These are phyloP conservation scores for Yamadazyma conglobata DNA, from an alignment of 1,139 yeast genomes.

Conservation along the genomic window DNA sequence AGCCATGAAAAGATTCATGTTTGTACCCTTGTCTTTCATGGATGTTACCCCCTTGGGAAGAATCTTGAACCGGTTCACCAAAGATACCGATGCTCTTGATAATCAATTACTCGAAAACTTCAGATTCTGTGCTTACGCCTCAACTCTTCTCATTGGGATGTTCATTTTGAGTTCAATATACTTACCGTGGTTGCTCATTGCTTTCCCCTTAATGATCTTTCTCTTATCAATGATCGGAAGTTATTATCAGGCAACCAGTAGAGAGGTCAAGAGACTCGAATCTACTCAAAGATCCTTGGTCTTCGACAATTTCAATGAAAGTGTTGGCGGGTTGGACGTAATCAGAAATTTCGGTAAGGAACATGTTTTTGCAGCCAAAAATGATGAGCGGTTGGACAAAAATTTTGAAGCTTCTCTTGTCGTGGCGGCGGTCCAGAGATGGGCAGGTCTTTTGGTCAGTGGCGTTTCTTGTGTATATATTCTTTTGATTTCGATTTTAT, in stretches of 20 bases:
- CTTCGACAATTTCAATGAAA: constrained; percentile 67
- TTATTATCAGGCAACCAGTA: constrained; percentile 46
- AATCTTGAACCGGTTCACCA: constrained; percentile 60
- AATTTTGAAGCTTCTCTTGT: constrained; percentile 72
- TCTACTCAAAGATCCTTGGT: constrained; percentile 34
- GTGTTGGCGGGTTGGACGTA: constrained; percentile 66
- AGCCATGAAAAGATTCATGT: constrained; percentile 63
- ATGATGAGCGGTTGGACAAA: constrained; percentile 48
- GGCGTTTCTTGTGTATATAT: constrained; percentile 45
- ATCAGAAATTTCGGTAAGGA: constrained; percentile 59
- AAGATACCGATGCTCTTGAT: constrained; percentile 81
- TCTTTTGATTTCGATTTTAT: constrained; percentile 52
- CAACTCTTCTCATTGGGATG: constrained; percentile 57
- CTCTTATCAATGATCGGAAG: constrained; percentile 35
- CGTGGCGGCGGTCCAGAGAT: constrained; percentile 69
- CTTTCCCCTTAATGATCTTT: constrained; percentile 38
- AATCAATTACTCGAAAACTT: constrained; percentile 64
- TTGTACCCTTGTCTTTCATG: constrained; percentile 59
- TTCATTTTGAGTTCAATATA: constrained; percentile 64
- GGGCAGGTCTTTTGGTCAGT: constrained; percentile 70
- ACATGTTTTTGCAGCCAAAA: constrained; percentile 47
- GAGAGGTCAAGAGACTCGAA: constrained; percentile 41
- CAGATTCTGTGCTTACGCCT: constrained; percentile 40
- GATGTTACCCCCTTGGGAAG: constrained; percentile 62
- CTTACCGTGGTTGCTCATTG: constrained; percentile 58